Percentiles rank a stretch among this genome's conserved stretches.
Evolutionary conservation across 202 grass and related monocot species (phyloP).

Genomic region (Bolboschoenoplectus hybrid): DNA sequence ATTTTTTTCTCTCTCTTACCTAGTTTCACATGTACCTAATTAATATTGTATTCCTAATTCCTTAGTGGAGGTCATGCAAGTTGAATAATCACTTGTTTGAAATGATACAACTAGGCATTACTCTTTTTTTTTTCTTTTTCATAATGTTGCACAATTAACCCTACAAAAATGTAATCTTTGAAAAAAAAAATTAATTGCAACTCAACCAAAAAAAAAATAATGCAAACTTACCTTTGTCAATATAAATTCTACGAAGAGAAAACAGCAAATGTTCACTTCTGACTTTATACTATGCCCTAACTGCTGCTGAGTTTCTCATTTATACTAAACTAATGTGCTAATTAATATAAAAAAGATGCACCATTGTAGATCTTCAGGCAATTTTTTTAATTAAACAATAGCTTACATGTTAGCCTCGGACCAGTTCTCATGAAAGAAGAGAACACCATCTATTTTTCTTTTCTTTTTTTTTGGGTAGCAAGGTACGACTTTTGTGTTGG

Average conservation of each 20-base stretch:
- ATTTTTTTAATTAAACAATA: conserved; percentile 20
- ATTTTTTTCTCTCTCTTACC: neutral
- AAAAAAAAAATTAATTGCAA: neutral
- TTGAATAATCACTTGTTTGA: neutral
- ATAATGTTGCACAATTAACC: neutral
- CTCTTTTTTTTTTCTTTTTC: neutral
- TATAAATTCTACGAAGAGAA: neutral
- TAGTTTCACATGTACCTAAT: neutral
- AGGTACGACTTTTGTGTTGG: neutral
- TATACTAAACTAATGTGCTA: neutral
- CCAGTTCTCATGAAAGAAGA: conserved; percentile 13
- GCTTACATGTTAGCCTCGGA: neutral
- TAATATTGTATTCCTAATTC: neutral
- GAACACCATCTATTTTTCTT: neutral
- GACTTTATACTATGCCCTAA: conserved; percentile 8
- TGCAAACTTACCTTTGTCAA: neutral
- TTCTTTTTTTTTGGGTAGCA: neutral
- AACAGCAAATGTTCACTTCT: conserved; percentile 10
- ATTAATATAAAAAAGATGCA: neutral
- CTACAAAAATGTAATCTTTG: neutral
- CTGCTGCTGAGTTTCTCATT: neutral
- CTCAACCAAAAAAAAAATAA: neutral
- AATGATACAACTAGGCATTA: neutral
- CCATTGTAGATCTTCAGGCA: neutral
- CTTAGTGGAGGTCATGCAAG: conserved; percentile 12